A percentile compares a stretch with the other conserved stretches of the same genome.
Conservation (phyloP, 2,329 filamentous ascomycete genomes). For the Coniosporium tulheliwenetii region DNA sequence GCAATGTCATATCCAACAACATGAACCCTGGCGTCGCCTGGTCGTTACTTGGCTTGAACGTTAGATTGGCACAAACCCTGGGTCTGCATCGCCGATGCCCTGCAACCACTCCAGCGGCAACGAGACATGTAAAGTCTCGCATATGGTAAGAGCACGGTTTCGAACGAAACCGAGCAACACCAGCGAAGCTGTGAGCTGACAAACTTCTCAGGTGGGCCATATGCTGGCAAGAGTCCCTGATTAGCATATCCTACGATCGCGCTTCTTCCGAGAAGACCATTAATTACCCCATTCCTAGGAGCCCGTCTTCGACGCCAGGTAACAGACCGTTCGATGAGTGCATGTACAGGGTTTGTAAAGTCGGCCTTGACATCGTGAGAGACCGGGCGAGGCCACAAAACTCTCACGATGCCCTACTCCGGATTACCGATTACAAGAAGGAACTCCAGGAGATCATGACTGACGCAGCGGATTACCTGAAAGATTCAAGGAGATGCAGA, state of each 20-base stretch:
- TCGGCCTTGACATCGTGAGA: constrained; percentile 44
- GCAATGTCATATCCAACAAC: constrained; percentile 45
- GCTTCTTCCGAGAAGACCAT: constrained; percentile 39
- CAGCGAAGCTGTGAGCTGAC: neutral
- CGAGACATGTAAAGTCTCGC: constrained; percentile 2
- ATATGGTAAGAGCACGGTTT: neutral
- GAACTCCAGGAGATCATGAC: constrained; percentile 40
- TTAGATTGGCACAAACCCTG: constrained; percentile 43
- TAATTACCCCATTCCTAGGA: constrained; percentile 30
- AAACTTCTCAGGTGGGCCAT: constrained; percentile 38
- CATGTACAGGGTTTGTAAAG: constrained; percentile 38
- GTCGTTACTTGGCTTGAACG: constrained; percentile 43
- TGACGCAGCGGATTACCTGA: constrained; percentile 41
- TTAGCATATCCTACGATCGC: constrained; percentile 48
- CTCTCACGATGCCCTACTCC: constrained; percentile 35
- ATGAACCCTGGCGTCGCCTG: constrained; percentile 51
- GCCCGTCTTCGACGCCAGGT: constrained; percentile 22
- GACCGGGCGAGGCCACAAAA: constrained; percentile 39
- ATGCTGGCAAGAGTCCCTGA: constrained; percentile 48
- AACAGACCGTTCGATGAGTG: constrained; percentile 41
- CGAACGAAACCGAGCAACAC: constrained; percentile 5
- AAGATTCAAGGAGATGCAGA: constrained; percentile 33
- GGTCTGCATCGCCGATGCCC: constrained; percentile 44
- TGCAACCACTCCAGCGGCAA: constrained; percentile 32
- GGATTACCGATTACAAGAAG: constrained; percentile 41